Base-by-base conservation (phyloP, 352 stramenopile species). In the Aphanomyces cochlioides region DNA sequence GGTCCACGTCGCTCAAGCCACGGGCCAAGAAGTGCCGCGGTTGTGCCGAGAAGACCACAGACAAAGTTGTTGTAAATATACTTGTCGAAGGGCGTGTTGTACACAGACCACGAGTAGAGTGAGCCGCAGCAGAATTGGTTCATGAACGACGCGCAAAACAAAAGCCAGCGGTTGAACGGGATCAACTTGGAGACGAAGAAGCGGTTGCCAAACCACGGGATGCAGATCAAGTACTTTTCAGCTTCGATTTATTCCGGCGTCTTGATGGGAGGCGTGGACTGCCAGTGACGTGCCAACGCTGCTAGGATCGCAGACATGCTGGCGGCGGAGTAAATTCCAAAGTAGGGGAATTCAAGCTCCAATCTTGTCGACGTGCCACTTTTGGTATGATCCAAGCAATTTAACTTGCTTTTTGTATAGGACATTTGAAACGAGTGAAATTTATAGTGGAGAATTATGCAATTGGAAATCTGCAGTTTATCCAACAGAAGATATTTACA, bases 91-190 rank as follows among this genome's bases (percentile, higher is more conserved):
- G 82, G 81, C 66, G 80, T 77, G 73, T 90, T 90, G 70, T 89
- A 77, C 53, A 88, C 78, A 15, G 79, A 88, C 83, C 83, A 90
- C 41, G 81, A 76, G 76, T 90, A 90, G 65, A 90, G 79, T 58
- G 78, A 85, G 57, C 83, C 83, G 45, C 86, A 85, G 74, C 78
- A 88, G 68, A 88, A 89, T 57, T 89, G 81, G 58, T 83, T 73
- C 15, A 83, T 39, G 69, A 89, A 89, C 38, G 76, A 74, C 37
- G 82, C 82, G 40, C 75, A 72, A 59, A 90, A 88, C 21, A 90
- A 77, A 72, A 85, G 83, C 82, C 82, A 90, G 43, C 82, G 80
- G 48, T 76, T 84, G 65, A 88, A 87, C n/a, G 64, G 69, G 54
- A 88, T 15, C 13, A 56, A 66, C 1, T 78, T 45, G 7, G 80